Evolutionary conservation across 768 basidiomycete species (phyloP), one percentile per base, ranked within the genome.

Genomic region (Macrolepiota dolichaula): DNA sequence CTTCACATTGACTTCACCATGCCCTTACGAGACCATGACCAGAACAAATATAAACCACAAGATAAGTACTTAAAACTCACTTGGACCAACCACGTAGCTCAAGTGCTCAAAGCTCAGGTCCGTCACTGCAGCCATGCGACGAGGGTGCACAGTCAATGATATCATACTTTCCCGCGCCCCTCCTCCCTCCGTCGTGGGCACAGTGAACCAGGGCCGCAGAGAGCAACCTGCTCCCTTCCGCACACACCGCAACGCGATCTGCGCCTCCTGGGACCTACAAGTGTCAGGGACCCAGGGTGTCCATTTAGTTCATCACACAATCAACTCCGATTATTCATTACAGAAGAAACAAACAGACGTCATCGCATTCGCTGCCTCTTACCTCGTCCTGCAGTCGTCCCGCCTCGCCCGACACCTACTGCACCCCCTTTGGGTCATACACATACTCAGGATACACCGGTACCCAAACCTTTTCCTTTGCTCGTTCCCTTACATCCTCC

Each of bases 381-480:
- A 32, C 7, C 29, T n/a, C n/a, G n/a, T n/a, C n/a, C n/a, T n/a
- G n/a, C n/a, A n/a, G 29, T 7, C 29, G 29, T n/a, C 29, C 7
- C 29, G 29, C 29, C 22, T 25, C 22, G n/a, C 49, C 10, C 17
- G 6, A 7, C 40, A 54, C 60, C 55, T 68, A 78, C 62, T 37
- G 60, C 64, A 76, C 74, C 2, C 87, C 89, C 3, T 83, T 64
- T 62, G 78, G 70, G 69, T 89, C 87, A 68, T 85, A 91, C 52
- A 81, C 76, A 66, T 86, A 92, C 50, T 82, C 79, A 19, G 72
- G 74, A 69, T 94, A 93, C 6, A 82, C 72, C 0, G 92, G 86
- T 35, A 76, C 72, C 91, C 91, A 92, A 57, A 83, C 71, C 69
- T 73, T 76, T 65, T 78, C 76, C 54, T 70, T 72, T 10, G 84